phyloP scores from a whole-genome alignment of 192 early-diverging fungal species.

The Phycomyces nitens region DNA sequence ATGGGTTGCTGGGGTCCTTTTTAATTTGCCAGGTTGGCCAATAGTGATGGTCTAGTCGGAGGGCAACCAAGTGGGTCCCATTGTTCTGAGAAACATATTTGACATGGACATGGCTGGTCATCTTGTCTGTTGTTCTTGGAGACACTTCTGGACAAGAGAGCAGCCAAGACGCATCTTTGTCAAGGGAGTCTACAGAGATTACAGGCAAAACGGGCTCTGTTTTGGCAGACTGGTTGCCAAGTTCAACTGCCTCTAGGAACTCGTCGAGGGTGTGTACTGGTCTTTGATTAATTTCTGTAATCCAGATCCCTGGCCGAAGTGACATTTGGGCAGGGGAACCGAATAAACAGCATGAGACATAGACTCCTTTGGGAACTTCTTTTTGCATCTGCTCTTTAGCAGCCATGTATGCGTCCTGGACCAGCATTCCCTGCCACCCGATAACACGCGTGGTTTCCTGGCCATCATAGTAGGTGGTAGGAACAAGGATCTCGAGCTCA shows the following conservation, averaged over 20 bases:
- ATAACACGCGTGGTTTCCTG: slow-evolving; percentile 64
- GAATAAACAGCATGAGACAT: slow-evolving; percentile 51
- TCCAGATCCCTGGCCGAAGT: slow-evolving; percentile 62
- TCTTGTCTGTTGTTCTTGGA: slow-evolving; percentile 23
- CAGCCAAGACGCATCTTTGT: not conserved
- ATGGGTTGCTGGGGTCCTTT: slow-evolving; percentile 5
- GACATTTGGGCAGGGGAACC: slow-evolving; percentile 62
- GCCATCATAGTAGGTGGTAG: slow-evolving; percentile 51
- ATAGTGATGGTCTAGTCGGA: slow-evolving; percentile 68
- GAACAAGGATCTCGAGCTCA: slow-evolving; percentile 61
- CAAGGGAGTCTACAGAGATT: not conserved
- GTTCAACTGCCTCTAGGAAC: slow-evolving; percentile 51
- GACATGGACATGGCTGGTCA: slow-evolving; percentile 41
- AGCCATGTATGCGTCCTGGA: slow-evolving; percentile 70
- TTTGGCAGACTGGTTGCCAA: slow-evolving; percentile 1
- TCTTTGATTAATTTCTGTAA: slow-evolving; percentile 63
- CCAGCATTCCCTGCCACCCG: slow-evolving; percentile 78
- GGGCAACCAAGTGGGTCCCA: slow-evolving; percentile 59
- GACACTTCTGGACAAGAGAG: not conserved
- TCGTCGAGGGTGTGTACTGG: slow-evolving; percentile 55
- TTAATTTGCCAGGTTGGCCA: slow-evolving; percentile 63
- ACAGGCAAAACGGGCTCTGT: not conserved
- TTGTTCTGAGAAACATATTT: slow-evolving; percentile 47
- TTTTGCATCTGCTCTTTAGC: slow-evolving; percentile 58
- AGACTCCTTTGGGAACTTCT: slow-evolving; percentile 57